Evolutionary conservation across 306 rosid genomes (phyloP).

Genomic region (Corylus americana): DNA sequence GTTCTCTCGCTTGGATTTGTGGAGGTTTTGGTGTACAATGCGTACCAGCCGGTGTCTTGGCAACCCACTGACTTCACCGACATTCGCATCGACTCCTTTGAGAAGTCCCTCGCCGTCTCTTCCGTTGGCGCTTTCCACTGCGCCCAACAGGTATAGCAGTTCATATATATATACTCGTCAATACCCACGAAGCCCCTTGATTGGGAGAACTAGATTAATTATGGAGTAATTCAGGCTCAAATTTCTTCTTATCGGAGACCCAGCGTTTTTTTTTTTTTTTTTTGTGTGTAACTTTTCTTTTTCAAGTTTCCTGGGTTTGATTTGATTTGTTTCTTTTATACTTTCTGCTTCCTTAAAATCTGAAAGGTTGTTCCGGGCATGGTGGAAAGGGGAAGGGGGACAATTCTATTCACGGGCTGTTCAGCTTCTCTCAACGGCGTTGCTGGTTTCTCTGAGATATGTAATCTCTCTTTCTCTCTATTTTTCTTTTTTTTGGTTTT

Average conservation of each 20-base stretch:
- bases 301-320: not conserved
- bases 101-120: conserved; percentile 79
- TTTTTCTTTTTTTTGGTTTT: not conserved
- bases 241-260: not conserved
- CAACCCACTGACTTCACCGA: conserved; percentile 54
- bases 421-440: conserved; percentile 80
- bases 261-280: not conserved
- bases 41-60: conserved; percentile 49
- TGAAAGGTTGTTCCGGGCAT: conserved; percentile 82
- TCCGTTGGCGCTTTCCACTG: conserved; percentile 90
- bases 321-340: not conserved
- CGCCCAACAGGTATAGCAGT: conserved; percentile 71
- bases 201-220: too few species aligned
- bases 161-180: not conserved
- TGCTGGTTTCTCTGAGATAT: conserved; percentile 74
- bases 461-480: conserved; percentile 33
- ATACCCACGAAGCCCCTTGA: not conserved
- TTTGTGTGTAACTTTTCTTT: not conserved
- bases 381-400: conserved; percentile 93
- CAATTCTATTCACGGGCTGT: conserved; percentile 88
- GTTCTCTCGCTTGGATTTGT: conserved; percentile 84
- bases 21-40: conserved; percentile 81
- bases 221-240: not conserved
- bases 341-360: not conserved
- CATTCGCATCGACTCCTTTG: conserved; percentile 58